These are phyloP conservation scores for Notholithocarpus densiflorus DNA, from an alignment of 306 rosid species.

Conservation along the genomic window DNA sequence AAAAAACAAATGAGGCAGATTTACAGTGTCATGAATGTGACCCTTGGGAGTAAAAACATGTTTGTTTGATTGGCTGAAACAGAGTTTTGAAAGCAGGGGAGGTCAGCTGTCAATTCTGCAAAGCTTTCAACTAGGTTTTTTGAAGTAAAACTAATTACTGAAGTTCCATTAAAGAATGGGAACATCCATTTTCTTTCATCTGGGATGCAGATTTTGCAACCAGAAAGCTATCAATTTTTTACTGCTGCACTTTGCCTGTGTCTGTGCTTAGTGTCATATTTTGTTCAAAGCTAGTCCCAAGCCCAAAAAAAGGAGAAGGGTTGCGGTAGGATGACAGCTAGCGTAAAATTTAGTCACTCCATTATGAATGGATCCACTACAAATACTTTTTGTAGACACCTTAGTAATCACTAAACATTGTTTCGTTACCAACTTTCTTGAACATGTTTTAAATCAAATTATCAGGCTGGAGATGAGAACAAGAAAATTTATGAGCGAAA, in stretches of 20 bases:
- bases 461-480: slow-evolving; percentile 76
- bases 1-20: neutral
- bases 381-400: neutral
- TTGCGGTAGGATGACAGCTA: too few species aligned
- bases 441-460: neutral
- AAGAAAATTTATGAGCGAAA: slow-evolving; percentile 70
- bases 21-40: neutral
- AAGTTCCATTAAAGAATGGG: neutral
- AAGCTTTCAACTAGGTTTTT: neutral
- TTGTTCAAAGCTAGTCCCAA: too few species aligned
- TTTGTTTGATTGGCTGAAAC: too few species aligned
- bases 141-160: too few species aligned
- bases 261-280: too few species aligned
- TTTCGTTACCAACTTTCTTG: neutral
- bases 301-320: too few species aligned
- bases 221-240: neutral
- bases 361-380: too few species aligned
- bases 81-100: too few species aligned
- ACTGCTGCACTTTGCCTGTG: neutral
- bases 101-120: too few species aligned
- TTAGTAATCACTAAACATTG: neutral
- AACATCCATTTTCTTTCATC: neutral
- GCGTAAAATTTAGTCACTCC: too few species aligned
- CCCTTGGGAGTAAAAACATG: neutral
- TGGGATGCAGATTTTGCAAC: neutral